Evolutionary conservation across 306 rosid species (phyloP).

Genomic region (Argentina anserina): DNA sequence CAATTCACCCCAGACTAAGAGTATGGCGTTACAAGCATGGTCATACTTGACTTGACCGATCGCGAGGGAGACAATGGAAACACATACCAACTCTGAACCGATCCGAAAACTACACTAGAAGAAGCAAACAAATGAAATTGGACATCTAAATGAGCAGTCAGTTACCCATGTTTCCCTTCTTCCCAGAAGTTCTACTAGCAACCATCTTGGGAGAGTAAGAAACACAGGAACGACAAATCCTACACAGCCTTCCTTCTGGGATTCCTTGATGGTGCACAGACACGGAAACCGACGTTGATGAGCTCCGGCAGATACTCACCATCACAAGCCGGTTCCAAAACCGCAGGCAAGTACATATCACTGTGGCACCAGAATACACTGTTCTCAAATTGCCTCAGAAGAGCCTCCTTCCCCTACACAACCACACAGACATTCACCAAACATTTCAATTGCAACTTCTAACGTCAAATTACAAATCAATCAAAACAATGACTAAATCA

Average conservation of each 20-base stretch:
- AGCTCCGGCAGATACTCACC: slow-evolving; percentile 12
- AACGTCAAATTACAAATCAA: neutral
- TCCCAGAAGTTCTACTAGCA: slow-evolving; percentile 20
- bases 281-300: slow-evolving; percentile 17
- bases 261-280: slow-evolving; percentile 13
- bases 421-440: neutral
- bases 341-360: slow-evolving; percentile 35
- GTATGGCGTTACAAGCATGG: neutral
- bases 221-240: slow-evolving; percentile 18
- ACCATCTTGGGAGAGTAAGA: slow-evolving; percentile 42
- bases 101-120: neutral
- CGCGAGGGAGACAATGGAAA: slow-evolving; percentile 24
- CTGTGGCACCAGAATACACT: slow-evolving; percentile 44
- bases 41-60: neutral
- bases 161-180: slow-evolving; percentile 41
- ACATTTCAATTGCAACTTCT: neutral
- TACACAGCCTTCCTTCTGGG: neutral
- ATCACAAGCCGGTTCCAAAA: slow-evolving; percentile 32
- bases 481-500: neutral
- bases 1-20: slow-evolving; percentile 29
- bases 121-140: neutral
- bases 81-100: neutral
- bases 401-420: slow-evolving; percentile 37
- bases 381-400: slow-evolving; percentile 20
- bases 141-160: neutral